Evolutionary conservation across 257 asterid genomes (phyloP), one percentile per base, ranked within the genome.

Genomic region (Przewalskia tangutica): DNA sequence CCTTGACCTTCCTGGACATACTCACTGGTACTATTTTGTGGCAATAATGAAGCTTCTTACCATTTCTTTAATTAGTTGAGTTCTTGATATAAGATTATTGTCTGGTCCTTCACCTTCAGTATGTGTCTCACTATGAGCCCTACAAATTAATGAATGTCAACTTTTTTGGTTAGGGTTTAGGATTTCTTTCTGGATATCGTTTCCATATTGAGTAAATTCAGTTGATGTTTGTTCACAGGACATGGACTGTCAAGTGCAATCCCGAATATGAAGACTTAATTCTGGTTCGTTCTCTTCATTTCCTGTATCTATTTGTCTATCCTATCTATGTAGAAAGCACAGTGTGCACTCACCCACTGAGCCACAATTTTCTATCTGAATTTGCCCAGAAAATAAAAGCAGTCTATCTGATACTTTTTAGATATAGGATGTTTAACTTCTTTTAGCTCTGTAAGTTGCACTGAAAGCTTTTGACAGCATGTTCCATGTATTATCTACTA

Each of bases 161-260:
- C 62, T 50, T 18, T 71, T 44, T 13, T 75, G 14, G 62, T 75
- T 50, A 7, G 46, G 32, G 32, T 27, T 27, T 27, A 27, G 32
- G 32, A 7, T 75, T 75, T 75, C 16, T 48, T 50, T 23, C 62
- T 75, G 23, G 23, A 48, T 48, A 23, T 60, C 38, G 5, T 65
- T 81, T 65, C 36, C 9, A 1, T 50, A 51, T 32, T 8, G 20
- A 78, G 65, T 73, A 84, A 53, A 23, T 40, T 64, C 81, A 46
- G 65, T 84, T 67, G 42, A 48, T 79, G 86, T n/a, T 81, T 89
- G 85, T 86, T 88, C 77, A 82, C 87, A 96, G 99, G 99, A 89
- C 99, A 66, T 96, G 99, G 98, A 87, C 91, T 62, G 98, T 94
- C 40, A 93, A 92, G 84, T 96, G 98, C 76, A 96, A 94, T 89